Evolutionary conservation across 139 green algal species (phyloP).

Genomic region (Ulvella scutata): DNA sequence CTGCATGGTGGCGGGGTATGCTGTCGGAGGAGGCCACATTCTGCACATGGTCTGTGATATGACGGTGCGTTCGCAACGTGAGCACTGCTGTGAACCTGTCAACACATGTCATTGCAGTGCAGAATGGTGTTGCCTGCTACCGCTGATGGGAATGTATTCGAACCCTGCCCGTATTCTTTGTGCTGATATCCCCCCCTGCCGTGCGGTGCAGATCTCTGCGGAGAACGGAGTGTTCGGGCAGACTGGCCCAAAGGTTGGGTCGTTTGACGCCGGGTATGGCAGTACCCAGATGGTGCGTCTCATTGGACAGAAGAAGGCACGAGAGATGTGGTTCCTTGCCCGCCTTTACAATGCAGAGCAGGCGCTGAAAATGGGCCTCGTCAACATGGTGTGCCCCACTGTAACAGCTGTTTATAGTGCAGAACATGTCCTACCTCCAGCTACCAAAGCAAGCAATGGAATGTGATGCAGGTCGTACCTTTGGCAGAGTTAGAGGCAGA

Average conservation of each 20-base stretch:
- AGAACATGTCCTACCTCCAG: not conserved
- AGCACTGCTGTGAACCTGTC: not conserved
- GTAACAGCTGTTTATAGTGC: not conserved
- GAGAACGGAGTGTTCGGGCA: constrained; percentile 98
- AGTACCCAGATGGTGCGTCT: constrained; percentile 82
- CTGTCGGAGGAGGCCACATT: constrained; percentile 92
- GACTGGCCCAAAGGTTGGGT: constrained; percentile 91
- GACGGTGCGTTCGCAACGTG: constrained; percentile 35
- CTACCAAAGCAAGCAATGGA: too few species aligned
- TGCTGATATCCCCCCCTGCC: too few species aligned
- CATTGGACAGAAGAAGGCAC: constrained; percentile 85
- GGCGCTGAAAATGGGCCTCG: constrained; percentile 81
- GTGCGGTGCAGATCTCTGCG: constrained; percentile 62
- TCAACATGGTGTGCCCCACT: constrained; percentile 67
- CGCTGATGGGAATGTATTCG: too few species aligned
- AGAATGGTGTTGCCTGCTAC: too few species aligned
- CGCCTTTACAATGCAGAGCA: constrained; percentile 81
- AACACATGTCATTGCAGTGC: too few species aligned
- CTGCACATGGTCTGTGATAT: constrained; percentile 98
- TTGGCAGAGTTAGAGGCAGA: constrained; percentile 71
- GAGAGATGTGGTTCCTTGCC: constrained; percentile 96
- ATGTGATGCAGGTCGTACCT: constrained; percentile 76
- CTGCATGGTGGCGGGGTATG: constrained; percentile 92
- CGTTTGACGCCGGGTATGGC: constrained; percentile 95
- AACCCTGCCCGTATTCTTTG: too few species aligned